Base-by-base conservation (phyloP, 2,329 filamentous ascomycete genomes). In the Pseudocercospora ulei region DNA sequence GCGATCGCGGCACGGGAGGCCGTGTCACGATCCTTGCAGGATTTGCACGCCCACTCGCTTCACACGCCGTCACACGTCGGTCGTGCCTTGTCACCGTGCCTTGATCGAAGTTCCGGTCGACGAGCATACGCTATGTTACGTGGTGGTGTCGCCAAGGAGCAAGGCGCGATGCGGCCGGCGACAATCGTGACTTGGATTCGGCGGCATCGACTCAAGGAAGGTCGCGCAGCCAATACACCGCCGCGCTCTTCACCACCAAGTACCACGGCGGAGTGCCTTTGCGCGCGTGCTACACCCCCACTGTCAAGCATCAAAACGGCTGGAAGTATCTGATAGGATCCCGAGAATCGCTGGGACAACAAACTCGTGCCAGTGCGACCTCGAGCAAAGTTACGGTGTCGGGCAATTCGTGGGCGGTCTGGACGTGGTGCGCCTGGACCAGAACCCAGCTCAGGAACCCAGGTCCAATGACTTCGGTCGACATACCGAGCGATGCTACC, bases 1-100 rank as follows among this genome's bases (percentile, higher is more conserved):
- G 40, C 9, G 19, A 35, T 26, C 36, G 41, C 44, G 47, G 47
- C 38, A 26, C 41, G 40, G 43, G 38, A 38, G 12, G 28, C 38
- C 17, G 27, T 43, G 28, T 28, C 16, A 31, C 36, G 18, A 40
- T 42, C 33, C 38, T 44, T 44, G 37, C 35, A 26, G 38, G 27
- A 16, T 34, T 36, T 31, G 42, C 41, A 28, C 37, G 24, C 20
- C 41, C 43, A 34, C 35, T 34, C 30, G 36, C 43, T 41, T 41
- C 39, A 41, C 30, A 36, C 38, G 31, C 37, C 29, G 46, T 50
- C 40, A 35, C 20, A 50, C 46, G 41, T 38, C 33, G 38, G 41
- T 38, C 33, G 38, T 41, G 45, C 46, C 46, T 45, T 43, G 41
- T 47, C 39, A 37, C 28, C 35, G 39, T 44, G 24, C 28, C 25